phyloP scores from a whole-genome alignment of 2,329 filamentous ascomycete species.

The Harringtonia lauricola region DNA sequence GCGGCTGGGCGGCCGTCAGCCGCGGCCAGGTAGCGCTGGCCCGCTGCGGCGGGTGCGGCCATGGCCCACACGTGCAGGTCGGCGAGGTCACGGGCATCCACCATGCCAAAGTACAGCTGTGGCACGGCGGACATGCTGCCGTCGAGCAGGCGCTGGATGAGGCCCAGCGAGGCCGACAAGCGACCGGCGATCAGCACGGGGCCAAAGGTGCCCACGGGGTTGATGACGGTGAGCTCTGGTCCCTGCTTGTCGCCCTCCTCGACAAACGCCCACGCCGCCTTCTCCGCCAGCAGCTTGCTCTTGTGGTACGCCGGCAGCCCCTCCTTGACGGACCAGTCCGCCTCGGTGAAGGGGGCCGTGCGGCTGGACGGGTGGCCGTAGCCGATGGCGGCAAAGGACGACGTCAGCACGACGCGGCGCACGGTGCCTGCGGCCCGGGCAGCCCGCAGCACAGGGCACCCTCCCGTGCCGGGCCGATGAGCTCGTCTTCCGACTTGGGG shows the following conservation, averaged over 20 bases:
- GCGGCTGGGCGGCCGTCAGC: background rate
- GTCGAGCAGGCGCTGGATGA: background rate
- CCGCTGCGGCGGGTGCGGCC: constrained; percentile 13
- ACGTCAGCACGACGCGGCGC: constrained; percentile 16
- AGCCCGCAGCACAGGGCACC: constrained; percentile 15
- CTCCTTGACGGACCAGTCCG: constrained; percentile 31
- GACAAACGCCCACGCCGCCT: constrained; percentile 41
- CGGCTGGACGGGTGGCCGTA: constrained; percentile 6
- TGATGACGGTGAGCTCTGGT: constrained; percentile 20
- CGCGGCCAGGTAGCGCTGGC: constrained; percentile 13
- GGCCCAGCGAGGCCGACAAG: background rate
- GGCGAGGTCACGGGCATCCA: constrained; percentile 18
- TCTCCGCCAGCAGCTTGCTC: constrained; percentile 42
- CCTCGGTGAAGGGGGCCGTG: constrained; percentile 27
- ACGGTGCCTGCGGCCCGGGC: constrained; percentile 16
- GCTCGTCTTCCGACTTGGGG: constrained; percentile 15
- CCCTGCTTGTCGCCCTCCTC: constrained; percentile 20
- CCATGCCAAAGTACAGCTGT: constrained; percentile 12
- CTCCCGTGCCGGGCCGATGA: constrained; percentile 14
- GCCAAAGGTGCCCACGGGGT: constrained; percentile 1
- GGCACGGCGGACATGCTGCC: background rate
- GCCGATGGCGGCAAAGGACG: constrained; percentile 5
- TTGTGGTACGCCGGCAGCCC: constrained; percentile 37
- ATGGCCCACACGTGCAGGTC: constrained; percentile 15
- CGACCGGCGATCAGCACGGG: background rate